Base-by-base conservation (phyloP, 352 stramenopile species). In the Globisporangium okanoganense region DNA sequence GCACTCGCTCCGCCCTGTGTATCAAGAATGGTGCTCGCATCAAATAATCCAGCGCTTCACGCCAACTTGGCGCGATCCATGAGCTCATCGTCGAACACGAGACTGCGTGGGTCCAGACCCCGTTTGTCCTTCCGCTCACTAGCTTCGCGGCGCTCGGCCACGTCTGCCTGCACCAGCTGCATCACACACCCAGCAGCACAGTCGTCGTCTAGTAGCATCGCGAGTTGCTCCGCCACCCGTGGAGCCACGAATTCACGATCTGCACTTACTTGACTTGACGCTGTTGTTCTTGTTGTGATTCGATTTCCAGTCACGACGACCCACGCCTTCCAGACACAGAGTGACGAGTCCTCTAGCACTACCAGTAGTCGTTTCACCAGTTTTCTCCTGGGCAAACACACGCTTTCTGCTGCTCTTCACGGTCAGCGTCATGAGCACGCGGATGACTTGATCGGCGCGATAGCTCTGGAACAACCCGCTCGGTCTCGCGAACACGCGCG, bases 391-490 rank as follows among this genome's bases (percentile, higher is more conserved):
- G 33, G 1, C 33, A 38, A 13, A 7, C 33, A 38, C 33, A 35
- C 3, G 29, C 29, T 8, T 35, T 35, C 29, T 8, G 29, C 29
- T 38, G 33, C 33, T 38, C 33, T 38, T 13, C 33, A 7, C 29
- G 29, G 29, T 35, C 29, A 35, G 29, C 3, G 33, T 7, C 33
- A 38, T 38, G 33, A 38, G 8, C 33, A 38, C 33, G 33, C 33
- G 33, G 10, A 38, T 14, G 33, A 38, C 33, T 38, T 38, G 33
- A 13, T 99, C 97, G 35, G 97, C 97, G 20, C n/a, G n/a, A n/a
- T n/a, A n/a, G n/a, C n/a, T n/a, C n/a, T n/a, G n/a, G n/a, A n/a
- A n/a, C n/a, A n/a, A n/a, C n/a, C n/a, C n/a, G n/a, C n/a, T n/a
- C n/a, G n/a, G n/a, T n/a, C n/a, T 35, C 29, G 29, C 3, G 29